phyloP scores from a whole-genome alignment of 495 filamentous ascomycete genomes.

The Platismatia glauca region DNA sequence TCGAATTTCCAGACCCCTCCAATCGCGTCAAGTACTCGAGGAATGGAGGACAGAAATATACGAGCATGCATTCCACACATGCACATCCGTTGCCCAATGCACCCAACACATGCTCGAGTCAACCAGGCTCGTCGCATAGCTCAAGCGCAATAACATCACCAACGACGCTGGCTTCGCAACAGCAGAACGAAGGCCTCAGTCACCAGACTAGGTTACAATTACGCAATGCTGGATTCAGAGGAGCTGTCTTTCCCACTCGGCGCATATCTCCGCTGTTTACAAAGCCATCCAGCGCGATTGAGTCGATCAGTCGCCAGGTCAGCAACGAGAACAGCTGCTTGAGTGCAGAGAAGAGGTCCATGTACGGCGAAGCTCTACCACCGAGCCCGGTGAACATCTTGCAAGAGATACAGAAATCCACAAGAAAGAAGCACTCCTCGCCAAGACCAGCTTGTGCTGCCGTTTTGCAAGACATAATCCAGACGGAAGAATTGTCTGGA shows the following conservation, averaged over 20 bases:
- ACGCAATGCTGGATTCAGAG: slow-evolving; percentile 32
- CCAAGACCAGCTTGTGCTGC: slow-evolving; percentile 19
- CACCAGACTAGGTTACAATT: slow-evolving; percentile 28
- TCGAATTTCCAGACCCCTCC: no score
- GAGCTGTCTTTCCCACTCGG: slow-evolving; percentile 21
- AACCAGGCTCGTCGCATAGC: not conserved
- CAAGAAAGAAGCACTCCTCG: slow-evolving; percentile 19
- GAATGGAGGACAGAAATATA: slow-evolving; percentile 15
- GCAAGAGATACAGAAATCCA: slow-evolving; percentile 28
- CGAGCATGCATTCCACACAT: slow-evolving; percentile 22
- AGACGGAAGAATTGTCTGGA: slow-evolving; percentile 10
- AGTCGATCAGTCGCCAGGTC: slow-evolving; percentile 14
- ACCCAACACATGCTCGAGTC: slow-evolving; percentile 18
- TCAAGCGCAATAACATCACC: slow-evolving; percentile 10
- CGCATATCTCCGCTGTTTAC: slow-evolving; percentile 24
- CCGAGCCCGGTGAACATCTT: slow-evolving; percentile 25
- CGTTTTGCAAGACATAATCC: slow-evolving; percentile 21
- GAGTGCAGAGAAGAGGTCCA: slow-evolving; percentile 10
- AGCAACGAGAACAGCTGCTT: slow-evolving; percentile 20
- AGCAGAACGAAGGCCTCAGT: slow-evolving; percentile 17
- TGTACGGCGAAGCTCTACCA: slow-evolving; percentile 18
- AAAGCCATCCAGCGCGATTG: not conserved
- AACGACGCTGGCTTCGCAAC: slow-evolving; percentile 7
- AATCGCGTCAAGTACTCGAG: slow-evolving; percentile 9
- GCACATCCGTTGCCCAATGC: slow-evolving; percentile 18